These are phyloP conservation scores for Ustilago nuda DNA, from an alignment of 1,284 basidiomycete species.

Conservation along the genomic window DNA sequence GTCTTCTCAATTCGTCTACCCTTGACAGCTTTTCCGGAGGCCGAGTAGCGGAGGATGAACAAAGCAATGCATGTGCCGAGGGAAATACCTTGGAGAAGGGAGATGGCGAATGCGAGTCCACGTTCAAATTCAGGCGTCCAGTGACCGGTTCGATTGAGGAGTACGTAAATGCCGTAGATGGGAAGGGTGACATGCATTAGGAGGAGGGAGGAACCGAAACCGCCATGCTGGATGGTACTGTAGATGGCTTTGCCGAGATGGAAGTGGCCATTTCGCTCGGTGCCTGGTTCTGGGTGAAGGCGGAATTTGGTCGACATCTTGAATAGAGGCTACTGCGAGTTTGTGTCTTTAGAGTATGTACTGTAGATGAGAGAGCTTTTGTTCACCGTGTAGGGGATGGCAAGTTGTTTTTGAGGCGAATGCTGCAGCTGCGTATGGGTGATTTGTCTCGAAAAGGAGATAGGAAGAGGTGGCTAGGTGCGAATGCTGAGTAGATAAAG, in stretches of 20 bases:
- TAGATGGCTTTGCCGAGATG: slow-evolving; percentile 24
- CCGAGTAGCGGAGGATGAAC: slow-evolving; percentile 36
- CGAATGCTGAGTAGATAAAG: too few relatives aligned
- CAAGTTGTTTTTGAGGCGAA: too few relatives aligned
- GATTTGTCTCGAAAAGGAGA: too few relatives aligned
- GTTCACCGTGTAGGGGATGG: too few relatives aligned
- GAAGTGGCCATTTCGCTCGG: slow-evolving; percentile 23
- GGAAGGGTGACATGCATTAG: slow-evolving; percentile 34
- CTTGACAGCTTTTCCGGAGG: slow-evolving; percentile 44
- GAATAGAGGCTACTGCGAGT: too few relatives aligned
- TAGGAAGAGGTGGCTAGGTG: too few relatives aligned
- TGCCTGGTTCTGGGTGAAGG: slow-evolving; percentile 43
- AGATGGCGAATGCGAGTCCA: slow-evolving; percentile 17
- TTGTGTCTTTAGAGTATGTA: too few relatives aligned
- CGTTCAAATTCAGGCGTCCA: slow-evolving; percentile 36
- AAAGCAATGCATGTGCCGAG: slow-evolving; percentile 35
- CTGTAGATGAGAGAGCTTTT: too few relatives aligned
- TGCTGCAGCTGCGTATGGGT: too few relatives aligned
- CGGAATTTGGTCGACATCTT: slow-evolving; percentile 37
- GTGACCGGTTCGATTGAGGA: slow-evolving; percentile 18
- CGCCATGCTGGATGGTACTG: slow-evolving; percentile 29
- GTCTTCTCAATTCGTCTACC: slow-evolving; percentile 45
- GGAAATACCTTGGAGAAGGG: slow-evolving; percentile 36
- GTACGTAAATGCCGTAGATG: slow-evolving; percentile 42
- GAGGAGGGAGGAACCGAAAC: slow-evolving; percentile 22